These are phyloP conservation scores for Paspalum notatum DNA, from an alignment of 176 grass and related monocot genomes.

Conservation along the genomic window DNA sequence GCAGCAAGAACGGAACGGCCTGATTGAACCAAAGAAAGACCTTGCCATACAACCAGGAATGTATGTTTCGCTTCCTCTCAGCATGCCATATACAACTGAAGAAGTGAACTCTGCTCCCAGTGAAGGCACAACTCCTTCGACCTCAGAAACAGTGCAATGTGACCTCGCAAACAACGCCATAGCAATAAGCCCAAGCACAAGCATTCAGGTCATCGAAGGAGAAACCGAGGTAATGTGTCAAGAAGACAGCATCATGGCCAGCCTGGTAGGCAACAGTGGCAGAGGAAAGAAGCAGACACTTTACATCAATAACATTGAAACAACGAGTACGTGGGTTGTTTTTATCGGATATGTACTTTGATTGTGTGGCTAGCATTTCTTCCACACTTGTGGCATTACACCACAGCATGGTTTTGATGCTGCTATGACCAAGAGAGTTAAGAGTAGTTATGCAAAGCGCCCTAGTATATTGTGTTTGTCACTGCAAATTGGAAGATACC, in stretches of 20 bases:
- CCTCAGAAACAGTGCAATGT: constrained; percentile 32
- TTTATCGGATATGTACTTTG: constrained; percentile 1
- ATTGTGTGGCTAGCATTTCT: background rate
- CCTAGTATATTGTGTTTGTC: too few species aligned
- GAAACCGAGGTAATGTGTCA: constrained; percentile 39
- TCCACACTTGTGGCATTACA: background rate
- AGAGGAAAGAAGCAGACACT: constrained; percentile 54
- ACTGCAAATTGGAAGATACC: too few species aligned
- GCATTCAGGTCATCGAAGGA: constrained; percentile 51
- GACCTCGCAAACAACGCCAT: constrained; percentile 30
- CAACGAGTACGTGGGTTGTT: background rate
- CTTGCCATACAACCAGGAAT: constrained; percentile 82
- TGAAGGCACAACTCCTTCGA: constrained; percentile 30
- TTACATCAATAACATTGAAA: constrained; percentile 52
- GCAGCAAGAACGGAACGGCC: constrained; percentile 79
- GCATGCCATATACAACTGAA: constrained; percentile 5
- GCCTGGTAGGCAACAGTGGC: constrained; percentile 60
- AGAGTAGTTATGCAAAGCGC: too few species aligned
- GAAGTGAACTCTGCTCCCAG: constrained; percentile 28
- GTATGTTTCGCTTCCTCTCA: constrained; percentile 61
- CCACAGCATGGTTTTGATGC: background rate
- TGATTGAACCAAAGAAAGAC: constrained; percentile 85
- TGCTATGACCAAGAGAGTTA: background rate
- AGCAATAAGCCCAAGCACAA: constrained; percentile 58
- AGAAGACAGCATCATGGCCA: constrained; percentile 51